Base-by-base conservation (phyloP, 148 eudicot species). In the Rhododendron kiyosumense region DNA sequence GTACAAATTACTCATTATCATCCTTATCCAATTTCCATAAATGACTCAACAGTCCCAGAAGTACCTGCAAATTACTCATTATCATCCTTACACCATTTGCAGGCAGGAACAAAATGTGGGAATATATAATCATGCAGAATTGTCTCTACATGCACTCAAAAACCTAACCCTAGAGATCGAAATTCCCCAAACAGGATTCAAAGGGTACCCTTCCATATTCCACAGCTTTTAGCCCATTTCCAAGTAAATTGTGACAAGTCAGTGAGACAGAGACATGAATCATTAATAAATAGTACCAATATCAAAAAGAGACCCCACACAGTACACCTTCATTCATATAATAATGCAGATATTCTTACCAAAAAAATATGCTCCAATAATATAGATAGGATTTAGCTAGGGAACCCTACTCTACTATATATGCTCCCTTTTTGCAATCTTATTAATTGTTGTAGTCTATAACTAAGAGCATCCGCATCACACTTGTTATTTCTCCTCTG, bases 261-360 rank as follows among this genome's bases (percentile, higher is more conserved):
- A 52, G 81, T 52, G n/a, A 76, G 86, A 84, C 71, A 76, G 77
- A 17, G 86, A 84, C 86, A 54, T 52, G 51, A 76, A 46, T 49
- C 81, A 84, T 46, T 84, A 54, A 52, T 41, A 41, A 46, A 36
- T 17, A 32, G 34, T 32, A 2, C 3, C 51, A 54, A 36, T 8
- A 75, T 46, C 46, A 51, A 8, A 38, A 84, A 45, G 81, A 76
- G 49, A 84, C 76, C 41, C 45, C 45, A 41, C 45, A 41, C 45
- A 41, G 45, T 71, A 32, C 38, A 30, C 22, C 1, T 17, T 14
- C 17, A 71, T 65, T 18, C 69, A 32, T 67, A 9, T 67, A 69
- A 11, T 28, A 69, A 28, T 46, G 26, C 48, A n/a, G n/a, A 51
- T 71, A 17, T 54, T 54, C 22, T 54, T 54, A 54, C 61, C 61